phyloP scores from a whole-genome alignment of 2,329 filamentous ascomycete genomes.

The Colletotrichum sp. region DNA sequence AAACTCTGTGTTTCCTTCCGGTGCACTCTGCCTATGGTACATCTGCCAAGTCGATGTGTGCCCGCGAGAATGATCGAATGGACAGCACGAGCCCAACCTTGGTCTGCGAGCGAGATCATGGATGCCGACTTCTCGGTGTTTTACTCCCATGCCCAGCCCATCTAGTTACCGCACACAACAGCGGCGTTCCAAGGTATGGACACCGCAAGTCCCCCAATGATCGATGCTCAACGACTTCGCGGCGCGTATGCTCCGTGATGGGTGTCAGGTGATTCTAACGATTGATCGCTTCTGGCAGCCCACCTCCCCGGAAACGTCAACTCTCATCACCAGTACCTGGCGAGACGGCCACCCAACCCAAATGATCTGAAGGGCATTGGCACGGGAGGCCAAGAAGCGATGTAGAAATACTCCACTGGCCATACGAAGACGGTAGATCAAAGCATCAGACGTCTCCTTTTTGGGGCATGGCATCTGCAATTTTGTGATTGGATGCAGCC shows the following conservation, averaged over 20 bases:
- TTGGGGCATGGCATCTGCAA: neutral
- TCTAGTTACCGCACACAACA: neutral
- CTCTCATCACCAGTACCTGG: neutral
- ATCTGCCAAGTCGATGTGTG: neutral
- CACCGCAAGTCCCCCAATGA: neutral
- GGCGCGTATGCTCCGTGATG: neutral
- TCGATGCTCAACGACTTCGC: neutral
- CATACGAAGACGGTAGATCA: neutral
- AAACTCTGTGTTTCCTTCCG: neutral
- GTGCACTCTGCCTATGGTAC: neutral
- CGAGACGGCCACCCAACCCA: neutral
- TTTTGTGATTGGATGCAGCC: neutral
- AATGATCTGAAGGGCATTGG: neutral
- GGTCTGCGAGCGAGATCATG: neutral
- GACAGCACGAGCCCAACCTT: neutral
- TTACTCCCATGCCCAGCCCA: neutral
- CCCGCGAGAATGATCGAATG: neutral
- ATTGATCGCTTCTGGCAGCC: neutral
- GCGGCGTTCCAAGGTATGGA: neutral
- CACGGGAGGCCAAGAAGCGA: neutral
- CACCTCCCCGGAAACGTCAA: neutral
- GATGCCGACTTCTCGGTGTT: neutral
- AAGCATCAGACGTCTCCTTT: neutral
- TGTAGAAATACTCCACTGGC: neutral
- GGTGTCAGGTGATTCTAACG: neutral